These are phyloP conservation scores for Pugionium cornutum DNA, from an alignment of 345 rosid species.

Conservation along the genomic window DNA sequence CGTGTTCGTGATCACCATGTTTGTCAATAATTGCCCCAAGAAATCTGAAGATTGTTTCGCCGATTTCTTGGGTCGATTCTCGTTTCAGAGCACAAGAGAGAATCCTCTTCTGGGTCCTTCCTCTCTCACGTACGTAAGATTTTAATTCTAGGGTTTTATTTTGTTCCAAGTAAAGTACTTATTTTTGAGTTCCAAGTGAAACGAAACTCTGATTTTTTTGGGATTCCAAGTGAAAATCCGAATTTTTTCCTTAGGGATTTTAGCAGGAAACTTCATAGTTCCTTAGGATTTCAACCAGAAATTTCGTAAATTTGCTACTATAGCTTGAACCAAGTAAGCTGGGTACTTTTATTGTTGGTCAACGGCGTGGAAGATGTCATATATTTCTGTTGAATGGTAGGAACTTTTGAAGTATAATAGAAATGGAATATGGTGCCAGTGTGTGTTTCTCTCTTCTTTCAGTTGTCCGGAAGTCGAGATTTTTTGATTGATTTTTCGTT, in stretches of 20 bases:
- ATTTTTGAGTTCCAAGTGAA: no score
- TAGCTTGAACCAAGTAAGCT: slow-evolving; percentile 12
- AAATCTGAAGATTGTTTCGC: slow-evolving; percentile 69
- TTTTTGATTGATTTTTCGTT: slow-evolving; percentile 8
- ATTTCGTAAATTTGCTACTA: background rate
- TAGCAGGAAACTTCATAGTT: no score
- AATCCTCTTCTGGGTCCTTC: slow-evolving; percentile 98
- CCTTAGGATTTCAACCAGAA: background rate
- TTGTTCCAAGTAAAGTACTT: background rate
- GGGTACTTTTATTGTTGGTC: background rate
- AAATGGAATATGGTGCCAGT: background rate
- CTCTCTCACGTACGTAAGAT: slow-evolving; percentile 74
- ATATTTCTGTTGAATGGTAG: background rate
- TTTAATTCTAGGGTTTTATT: background rate
- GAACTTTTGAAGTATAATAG: background rate
- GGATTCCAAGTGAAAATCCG: background rate
- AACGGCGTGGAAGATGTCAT: background rate
- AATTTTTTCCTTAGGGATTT: background rate
- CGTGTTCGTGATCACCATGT: slow-evolving; percentile 84
- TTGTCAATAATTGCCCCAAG: slow-evolving; percentile 79
- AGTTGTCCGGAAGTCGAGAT: background rate
- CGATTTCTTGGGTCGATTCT: slow-evolving; percentile 75
- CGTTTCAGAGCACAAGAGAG: slow-evolving; percentile 83
- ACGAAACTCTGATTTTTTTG: no score
- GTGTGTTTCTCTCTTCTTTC: background rate